phyloP scores from a whole-genome alignment of 2,329 filamentous ascomycete genomes.

The Talaromyces verruculosus region DNA sequence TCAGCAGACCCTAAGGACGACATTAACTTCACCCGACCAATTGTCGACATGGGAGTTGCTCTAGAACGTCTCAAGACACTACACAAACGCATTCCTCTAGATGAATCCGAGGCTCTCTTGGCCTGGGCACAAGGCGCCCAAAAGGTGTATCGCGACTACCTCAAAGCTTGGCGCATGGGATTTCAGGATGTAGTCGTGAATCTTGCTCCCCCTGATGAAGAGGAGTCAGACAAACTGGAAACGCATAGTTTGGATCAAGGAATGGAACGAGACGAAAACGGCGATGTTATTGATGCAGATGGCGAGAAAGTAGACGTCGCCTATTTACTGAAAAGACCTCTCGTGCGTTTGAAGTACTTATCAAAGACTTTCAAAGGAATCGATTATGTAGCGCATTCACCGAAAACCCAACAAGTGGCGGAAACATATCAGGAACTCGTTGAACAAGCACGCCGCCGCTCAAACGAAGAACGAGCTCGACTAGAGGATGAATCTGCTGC shows the following conservation, averaged over 20 bases:
- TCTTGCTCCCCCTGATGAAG: slow-evolving; percentile 72
- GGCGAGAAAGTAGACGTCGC: slow-evolving; percentile 93
- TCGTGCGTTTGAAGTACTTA: slow-evolving; percentile 85
- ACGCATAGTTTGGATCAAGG: slow-evolving; percentile 54
- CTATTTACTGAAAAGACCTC: slow-evolving; percentile 82
- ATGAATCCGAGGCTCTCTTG: slow-evolving; percentile 69
- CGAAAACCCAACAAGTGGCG: slow-evolving; percentile 59
- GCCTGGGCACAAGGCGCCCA: slow-evolving; percentile 78
- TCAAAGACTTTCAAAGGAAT: slow-evolving; percentile 74
- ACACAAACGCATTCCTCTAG: slow-evolving; percentile 76
- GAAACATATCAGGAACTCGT: slow-evolving; percentile 70
- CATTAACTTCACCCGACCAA: slow-evolving; percentile 72
- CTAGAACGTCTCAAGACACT: slow-evolving; percentile 78
- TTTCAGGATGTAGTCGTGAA: slow-evolving; percentile 96
- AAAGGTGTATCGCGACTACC: slow-evolving; percentile 79
- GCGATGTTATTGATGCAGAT: slow-evolving; percentile 65
- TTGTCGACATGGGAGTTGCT: slow-evolving; percentile 89
- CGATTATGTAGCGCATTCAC: slow-evolving; percentile 44
- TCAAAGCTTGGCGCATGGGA: slow-evolving; percentile 84
- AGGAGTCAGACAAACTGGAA: slow-evolving; percentile 51
- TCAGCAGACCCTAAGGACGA: slow-evolving; percentile 56
- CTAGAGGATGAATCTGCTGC: slow-evolving; percentile 83
- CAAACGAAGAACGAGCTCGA: slow-evolving; percentile 70
- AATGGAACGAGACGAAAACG: slow-evolving; percentile 59
- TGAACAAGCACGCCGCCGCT: slow-evolving; percentile 70